Base-by-base conservation (phyloP, 371 early-diverging fungal genomes). In the Mortierella sp. region DNA sequence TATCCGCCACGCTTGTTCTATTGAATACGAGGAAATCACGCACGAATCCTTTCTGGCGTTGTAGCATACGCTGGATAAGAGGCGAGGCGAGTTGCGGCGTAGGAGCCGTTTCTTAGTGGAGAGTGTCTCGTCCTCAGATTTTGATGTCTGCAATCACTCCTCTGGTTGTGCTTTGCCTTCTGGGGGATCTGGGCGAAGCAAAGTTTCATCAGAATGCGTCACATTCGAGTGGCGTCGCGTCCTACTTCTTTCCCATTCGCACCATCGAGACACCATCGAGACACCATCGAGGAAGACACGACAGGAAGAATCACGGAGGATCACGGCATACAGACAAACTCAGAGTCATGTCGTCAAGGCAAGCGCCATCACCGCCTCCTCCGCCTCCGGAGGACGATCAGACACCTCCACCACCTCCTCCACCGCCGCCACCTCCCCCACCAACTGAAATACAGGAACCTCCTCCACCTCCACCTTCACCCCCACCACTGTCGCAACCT, bases 381-480 rank as follows among this genome's bases (percentile, higher is more conserved):
- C 16, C 48, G n/a, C 55, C 29, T 16, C 50, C 27, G 12, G 50
- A 49, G 28, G 29, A 49, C 6, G 10, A 28, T 29, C 5, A 4
- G 16, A 25, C 7, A 21, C 24, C 4, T 16, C 17, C 14, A 9
- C n/a, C 19, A 19, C 44, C 29, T 49, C 50, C 50, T 14, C 50
- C 29, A 27, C 50, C 50, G 12, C 50, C 50, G 25, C 50, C 50
- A 6, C 29, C 50, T 12, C 47, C 47, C 8, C 47, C 47, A 9
- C 50, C 60, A 56, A 25, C n/a, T 29, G 29, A 48, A 22, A n/a
- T 57, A 16, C 16, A 5, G 12, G 17, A 49, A 44, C 41, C 40
- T 16, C 64, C 63, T 10, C 56, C 49, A n/a, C 49, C 60, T 16
- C 51, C 49, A 1, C 44, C 57, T 39, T 29, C 17, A 19, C 29